Base-by-base conservation (phyloP, 2,329 filamentous ascomycete genomes). In the Gliomastix tumulicola region DNA sequence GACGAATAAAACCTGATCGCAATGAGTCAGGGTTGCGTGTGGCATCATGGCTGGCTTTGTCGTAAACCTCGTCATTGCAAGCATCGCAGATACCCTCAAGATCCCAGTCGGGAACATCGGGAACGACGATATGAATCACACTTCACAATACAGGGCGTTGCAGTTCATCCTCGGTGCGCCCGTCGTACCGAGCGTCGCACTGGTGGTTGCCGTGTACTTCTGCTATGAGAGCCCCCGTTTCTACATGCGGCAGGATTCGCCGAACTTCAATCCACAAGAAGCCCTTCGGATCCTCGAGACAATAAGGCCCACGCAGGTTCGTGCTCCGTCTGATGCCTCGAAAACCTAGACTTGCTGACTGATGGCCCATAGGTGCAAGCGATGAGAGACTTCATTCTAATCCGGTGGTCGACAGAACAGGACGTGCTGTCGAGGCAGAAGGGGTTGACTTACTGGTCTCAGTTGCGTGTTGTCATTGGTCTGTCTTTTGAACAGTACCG, bases 151-250 rank as follows among this genome's bases (percentile, higher is more conserved):
- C 8, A 32, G 32, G 0, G 41, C 49, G 2, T 38, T 56, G 4
- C 48, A 49, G 13, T 36, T 61, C 9, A 65, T 63, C 6, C 44
- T 62, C 5, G 60, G 50, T 5, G 54, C 60, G 0, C 62, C 62
- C 1, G 35, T 55, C 4, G 51, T 65, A 0, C 59, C 62, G 1
- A 49, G 52, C 1, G 38, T 62, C 0, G 38, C 61, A 3, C 51
- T 66, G 1, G 39, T 62, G 4, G 32, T 55, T 2, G 45, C 51
- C 0, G 41, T 65, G 3, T 58, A 46, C 7, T 63, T 62, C 41
- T 65, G 60, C 9, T 57, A 59, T 13, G 61, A 65, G 33, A 62
- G 57, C 21, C 61, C 62, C 2, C 51, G 62, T 0, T 65, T 59
- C 41, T 61, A 63, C 30, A 57, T 65, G 56, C 49, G 55, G 1